phyloP scores from a whole-genome alignment of 768 basidiomycete species.

The Serpula lacrymans region DNA sequence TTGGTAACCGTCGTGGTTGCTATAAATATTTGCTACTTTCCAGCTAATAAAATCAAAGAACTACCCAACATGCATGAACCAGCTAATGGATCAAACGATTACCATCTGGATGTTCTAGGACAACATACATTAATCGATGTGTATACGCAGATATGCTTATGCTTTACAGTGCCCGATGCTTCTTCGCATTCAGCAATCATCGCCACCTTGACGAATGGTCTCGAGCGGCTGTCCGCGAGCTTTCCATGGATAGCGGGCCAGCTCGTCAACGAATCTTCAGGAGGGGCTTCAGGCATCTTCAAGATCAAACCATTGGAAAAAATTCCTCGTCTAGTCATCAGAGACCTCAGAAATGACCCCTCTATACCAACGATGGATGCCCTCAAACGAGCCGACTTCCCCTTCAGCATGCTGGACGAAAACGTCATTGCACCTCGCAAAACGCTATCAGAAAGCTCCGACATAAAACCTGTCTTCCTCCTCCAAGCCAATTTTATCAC shows the following conservation, averaged over 20 bases:
- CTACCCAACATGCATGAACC: no score
- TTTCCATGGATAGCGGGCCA: constrained; percentile 5
- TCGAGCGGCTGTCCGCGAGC: constrained; percentile 5
- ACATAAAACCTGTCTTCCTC: constrained; percentile 1
- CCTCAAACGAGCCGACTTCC: constrained; percentile 4
- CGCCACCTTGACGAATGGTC: constrained; percentile 4
- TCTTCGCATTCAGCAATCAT: constrained; percentile 5
- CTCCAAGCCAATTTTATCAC: constrained; percentile 4
- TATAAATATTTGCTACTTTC: no score
- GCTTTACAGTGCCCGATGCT: constrained; percentile 4
- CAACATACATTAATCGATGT: background rate
- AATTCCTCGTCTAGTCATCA: constrained; percentile 3
- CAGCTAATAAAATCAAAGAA: no score
- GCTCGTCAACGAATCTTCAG: constrained; percentile 3
- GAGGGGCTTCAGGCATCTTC: constrained; percentile 1
- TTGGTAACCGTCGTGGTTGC: no score
- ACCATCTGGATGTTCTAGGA: background rate
- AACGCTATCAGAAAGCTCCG: constrained; percentile 1
- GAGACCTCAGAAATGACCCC: constrained; percentile 3
- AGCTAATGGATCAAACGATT: background rate
- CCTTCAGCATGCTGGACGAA: constrained; percentile 4
- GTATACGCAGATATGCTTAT: constrained; percentile 4
- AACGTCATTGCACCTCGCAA: constrained; percentile 3
- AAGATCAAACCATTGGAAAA: constrained; percentile 3
- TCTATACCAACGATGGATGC: constrained; percentile 4